Percentiles rank a stretch among this genome's conserved stretches.
These are phyloP conservation scores for Taiwanofungus camphoratus DNA, from an alignment of 1,284 basidiomycete species.

Conservation along the genomic window DNA sequence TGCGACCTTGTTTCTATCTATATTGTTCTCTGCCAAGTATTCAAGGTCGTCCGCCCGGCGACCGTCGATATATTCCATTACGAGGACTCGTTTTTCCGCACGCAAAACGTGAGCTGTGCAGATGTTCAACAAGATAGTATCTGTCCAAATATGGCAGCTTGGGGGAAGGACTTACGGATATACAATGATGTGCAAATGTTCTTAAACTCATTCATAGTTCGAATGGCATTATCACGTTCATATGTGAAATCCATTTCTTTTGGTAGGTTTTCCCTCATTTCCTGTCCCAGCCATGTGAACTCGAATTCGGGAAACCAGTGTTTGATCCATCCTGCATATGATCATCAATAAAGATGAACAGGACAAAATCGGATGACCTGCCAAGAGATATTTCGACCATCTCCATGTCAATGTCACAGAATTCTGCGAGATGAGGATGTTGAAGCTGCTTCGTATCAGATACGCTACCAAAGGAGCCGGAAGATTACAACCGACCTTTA, in stretches of 20 bases:
- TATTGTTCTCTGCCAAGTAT: conserved; percentile 79
- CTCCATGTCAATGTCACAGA: conserved; percentile 80
- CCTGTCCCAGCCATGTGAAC: conserved; percentile 91
- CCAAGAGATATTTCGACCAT: conserved; percentile 82
- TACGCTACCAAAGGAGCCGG: background rate
- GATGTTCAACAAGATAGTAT: background rate
- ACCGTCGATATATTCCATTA: conserved; percentile 94
- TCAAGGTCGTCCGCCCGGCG: conserved; percentile 85
- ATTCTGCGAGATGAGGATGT: conserved; percentile 93
- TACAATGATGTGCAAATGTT: conserved; percentile 78
- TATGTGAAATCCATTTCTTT: conserved; percentile 94
- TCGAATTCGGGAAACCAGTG: conserved; percentile 87
- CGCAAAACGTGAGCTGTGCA: conserved; percentile 66
- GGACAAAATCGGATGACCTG: conserved; percentile 22
- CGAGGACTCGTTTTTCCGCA: conserved; percentile 81
- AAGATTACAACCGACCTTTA: conserved; percentile 57
- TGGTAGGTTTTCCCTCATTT: conserved; percentile 90
- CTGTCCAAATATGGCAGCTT: background rate
- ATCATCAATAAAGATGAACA: conserved; percentile 1
- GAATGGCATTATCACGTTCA: conserved; percentile 83
- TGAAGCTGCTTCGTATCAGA: conserved; percentile 54
- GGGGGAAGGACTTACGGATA: conserved; percentile 44
- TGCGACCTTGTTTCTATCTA: conserved; percentile 92
- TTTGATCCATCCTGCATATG: conserved; percentile 73
- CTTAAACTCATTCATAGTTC: conserved; percentile 72